These are phyloP conservation scores for Ophiocordyceps robertsii DNA, from an alignment of 2,329 filamentous ascomycete species.

Conservation along the genomic window DNA sequence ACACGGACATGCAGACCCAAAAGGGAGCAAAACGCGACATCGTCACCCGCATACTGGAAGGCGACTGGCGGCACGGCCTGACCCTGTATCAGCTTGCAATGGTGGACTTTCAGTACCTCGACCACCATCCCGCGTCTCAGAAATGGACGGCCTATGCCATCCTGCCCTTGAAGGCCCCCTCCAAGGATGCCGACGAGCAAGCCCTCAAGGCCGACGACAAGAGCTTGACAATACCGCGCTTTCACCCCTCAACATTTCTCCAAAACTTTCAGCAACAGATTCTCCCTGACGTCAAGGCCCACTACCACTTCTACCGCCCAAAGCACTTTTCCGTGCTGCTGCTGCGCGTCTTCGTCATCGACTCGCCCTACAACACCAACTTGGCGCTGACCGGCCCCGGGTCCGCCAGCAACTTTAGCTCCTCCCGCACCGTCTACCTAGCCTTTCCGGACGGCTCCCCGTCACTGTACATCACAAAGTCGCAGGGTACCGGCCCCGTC, in stretches of 20 bases:
- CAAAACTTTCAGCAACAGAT: constrained; percentile 62
- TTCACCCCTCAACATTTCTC: constrained; percentile 71
- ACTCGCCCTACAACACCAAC: constrained; percentile 64
- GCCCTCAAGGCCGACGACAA: constrained; percentile 27
- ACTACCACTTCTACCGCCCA: constrained; percentile 69
- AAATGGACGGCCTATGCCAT: constrained; percentile 53
- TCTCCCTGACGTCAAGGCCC: constrained; percentile 67
- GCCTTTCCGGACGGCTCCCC: constrained; percentile 73
- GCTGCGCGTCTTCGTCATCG: constrained; percentile 65
- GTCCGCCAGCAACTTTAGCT: constrained; percentile 37
- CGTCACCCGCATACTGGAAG: constrained; percentile 48
- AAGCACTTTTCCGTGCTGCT: constrained; percentile 55
- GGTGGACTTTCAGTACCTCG: constrained; percentile 53
- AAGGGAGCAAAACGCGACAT: constrained; percentile 52
- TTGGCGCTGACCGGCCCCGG: constrained; percentile 27
- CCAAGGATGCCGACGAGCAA: constrained; percentile 22
- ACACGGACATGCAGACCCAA: constrained; percentile 43
- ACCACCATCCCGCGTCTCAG: constrained; percentile 49
- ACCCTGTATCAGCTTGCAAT: constrained; percentile 55
- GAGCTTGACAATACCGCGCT: constrained; percentile 47
- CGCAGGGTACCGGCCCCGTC: constrained; percentile 27
- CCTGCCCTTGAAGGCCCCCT: constrained; percentile 31
- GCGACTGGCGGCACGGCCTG: constrained; percentile 55
- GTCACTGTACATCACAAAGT: constrained; percentile 53
- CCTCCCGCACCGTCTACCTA: constrained; percentile 61